These are phyloP conservation scores for Epichloe festucae DNA, from an alignment of 2,329 filamentous ascomycete species.

Conservation along the genomic window DNA sequence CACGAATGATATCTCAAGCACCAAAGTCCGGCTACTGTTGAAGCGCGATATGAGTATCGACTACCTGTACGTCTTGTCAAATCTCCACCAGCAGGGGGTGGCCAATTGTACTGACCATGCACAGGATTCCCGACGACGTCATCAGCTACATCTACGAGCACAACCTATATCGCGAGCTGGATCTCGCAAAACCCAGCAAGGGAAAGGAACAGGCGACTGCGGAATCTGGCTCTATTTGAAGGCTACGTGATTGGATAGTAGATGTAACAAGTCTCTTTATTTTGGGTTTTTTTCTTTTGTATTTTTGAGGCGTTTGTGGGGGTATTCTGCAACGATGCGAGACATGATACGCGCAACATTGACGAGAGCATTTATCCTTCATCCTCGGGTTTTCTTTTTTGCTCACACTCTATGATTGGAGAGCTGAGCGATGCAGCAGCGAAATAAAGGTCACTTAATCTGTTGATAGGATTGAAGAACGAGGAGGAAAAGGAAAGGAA, in stretches of 20 bases:
- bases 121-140: conserved; percentile 51
- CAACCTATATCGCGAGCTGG: conserved; percentile 45
- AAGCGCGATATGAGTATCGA: conserved; percentile 71
- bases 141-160: conserved; percentile 62
- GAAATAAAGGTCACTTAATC: neutral
- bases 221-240: conserved; percentile 17
- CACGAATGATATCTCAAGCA: conserved; percentile 67
- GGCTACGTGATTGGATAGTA: neutral
- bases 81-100: neutral
- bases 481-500: neutral
- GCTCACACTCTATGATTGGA: neutral
- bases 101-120: neutral
- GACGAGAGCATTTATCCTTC: neutral
- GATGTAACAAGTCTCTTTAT: neutral
- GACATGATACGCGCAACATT: neutral
- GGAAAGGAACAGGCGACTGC: conserved; percentile 13
- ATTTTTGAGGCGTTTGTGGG: neutral
- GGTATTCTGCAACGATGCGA: neutral
- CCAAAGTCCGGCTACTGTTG: conserved; percentile 69
- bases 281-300: neutral
- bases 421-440: neutral
- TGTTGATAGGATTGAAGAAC: too few species aligned
- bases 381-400: neutral
- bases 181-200: conserved; percentile 14
- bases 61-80: conserved; percentile 33